These are phyloP conservation scores for Malassezia equina DNA, from an alignment of 1,284 basidiomycete species.

Conservation along the genomic window DNA sequence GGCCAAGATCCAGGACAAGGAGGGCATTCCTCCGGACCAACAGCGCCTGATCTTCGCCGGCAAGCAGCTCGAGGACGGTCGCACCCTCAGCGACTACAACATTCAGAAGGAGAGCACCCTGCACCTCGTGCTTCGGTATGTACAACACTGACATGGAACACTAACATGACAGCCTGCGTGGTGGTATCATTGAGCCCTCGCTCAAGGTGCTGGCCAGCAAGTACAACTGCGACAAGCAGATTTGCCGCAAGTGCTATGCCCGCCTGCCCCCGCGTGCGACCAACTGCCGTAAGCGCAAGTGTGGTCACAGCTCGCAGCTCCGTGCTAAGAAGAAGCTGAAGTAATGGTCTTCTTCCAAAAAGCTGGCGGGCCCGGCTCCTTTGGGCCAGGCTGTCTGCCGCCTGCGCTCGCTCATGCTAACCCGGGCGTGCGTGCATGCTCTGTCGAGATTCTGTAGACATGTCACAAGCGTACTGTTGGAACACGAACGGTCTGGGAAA, in stretches of 20 bases:
- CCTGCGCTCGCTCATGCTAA: conserved; percentile 4
- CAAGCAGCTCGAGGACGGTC: conserved; percentile 46
- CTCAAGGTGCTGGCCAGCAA: conserved; percentile 90
- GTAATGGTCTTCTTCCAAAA: conserved; percentile 51
- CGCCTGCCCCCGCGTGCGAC: conserved; percentile 96
- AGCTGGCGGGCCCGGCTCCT: conserved; percentile 1
- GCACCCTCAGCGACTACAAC: conserved; percentile 53
- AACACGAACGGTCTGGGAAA: not conserved
- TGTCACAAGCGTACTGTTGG: conserved; percentile 4
- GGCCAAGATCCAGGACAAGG: conserved; percentile 49
- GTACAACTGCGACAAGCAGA: conserved; percentile 57
- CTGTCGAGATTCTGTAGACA: conserved; percentile 7
- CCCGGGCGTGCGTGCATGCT: conserved; percentile 4
- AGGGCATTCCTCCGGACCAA: conserved; percentile 45
- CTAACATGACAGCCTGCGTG: conserved; percentile 64
- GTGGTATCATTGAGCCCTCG: conserved; percentile 97
- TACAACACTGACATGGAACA: not conserved
- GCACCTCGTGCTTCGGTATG: conserved; percentile 73
- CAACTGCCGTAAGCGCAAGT: conserved; percentile 76
- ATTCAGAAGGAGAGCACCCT: conserved; percentile 99
- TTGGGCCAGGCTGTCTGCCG: not conserved
- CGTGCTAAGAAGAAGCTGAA: conserved; percentile 88
- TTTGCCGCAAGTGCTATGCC: conserved; percentile 99
- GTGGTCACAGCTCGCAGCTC: conserved; percentile 48
- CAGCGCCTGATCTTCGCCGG: conserved; percentile 46